phyloP scores from a whole-genome alignment of 176 grass and related monocot genomes.

The Cocos nucifera region DNA sequence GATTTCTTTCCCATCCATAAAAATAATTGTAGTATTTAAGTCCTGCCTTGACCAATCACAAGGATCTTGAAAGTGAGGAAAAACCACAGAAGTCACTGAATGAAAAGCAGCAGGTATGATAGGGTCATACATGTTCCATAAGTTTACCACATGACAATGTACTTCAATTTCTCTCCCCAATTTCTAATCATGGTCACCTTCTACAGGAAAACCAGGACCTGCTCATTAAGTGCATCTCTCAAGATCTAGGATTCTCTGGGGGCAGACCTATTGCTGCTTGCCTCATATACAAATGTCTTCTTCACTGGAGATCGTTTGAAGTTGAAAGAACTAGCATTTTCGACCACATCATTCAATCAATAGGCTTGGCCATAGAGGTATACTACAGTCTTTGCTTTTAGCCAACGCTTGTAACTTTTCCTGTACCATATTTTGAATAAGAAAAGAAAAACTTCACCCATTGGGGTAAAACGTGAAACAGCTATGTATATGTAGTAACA shows the following conservation, averaged over 20 bases:
- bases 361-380: constrained; percentile 25
- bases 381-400: neutral
- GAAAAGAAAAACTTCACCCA: too few relatives aligned
- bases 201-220: constrained; percentile 19
- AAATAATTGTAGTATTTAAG: constrained; percentile 12
- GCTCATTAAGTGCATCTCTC: constrained; percentile 16
- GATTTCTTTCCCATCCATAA: too few relatives aligned
- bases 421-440: too few relatives aligned
- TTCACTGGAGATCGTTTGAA: constrained; percentile 30
- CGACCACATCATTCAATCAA: constrained; percentile 25
- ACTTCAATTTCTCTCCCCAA: neutral
- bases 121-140: too few relatives aligned
- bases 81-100: constrained; percentile 56
- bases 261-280: constrained; percentile 23
- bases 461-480: too few relatives aligned
- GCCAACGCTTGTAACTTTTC: too few relatives aligned
- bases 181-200: constrained; percentile 22
- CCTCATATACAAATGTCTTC: constrained; percentile 26
- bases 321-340: constrained; percentile 23
- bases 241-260: constrained; percentile 14
- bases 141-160: too few relatives aligned
- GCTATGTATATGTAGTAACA: too few relatives aligned
- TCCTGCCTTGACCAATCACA: constrained; percentile 6
- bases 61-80: constrained; percentile 53
- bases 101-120: constrained; percentile 62